These are phyloP conservation scores for Cordyceps farinosa DNA, from an alignment of 2,329 filamentous ascomycete species.

Conservation along the genomic window DNA sequence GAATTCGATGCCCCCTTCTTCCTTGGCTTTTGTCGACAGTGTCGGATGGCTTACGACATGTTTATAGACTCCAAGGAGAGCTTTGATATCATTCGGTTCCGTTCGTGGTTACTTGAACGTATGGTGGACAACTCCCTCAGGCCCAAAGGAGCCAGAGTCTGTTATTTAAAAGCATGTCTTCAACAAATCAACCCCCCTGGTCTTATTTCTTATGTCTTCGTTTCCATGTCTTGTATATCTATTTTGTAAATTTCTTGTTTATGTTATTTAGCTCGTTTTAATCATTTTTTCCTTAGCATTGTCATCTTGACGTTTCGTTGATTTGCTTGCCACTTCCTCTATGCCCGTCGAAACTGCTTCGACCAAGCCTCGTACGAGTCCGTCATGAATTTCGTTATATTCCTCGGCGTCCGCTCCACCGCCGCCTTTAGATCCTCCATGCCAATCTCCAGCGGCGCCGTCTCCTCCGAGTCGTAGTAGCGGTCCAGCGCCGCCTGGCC, in stretches of 20 bases:
- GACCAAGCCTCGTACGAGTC: slow-evolving; percentile 57
- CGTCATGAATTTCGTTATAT: slow-evolving; percentile 59
- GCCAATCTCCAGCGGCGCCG: slow-evolving; percentile 31
- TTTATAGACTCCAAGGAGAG: no score
- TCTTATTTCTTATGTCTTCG: not conserved
- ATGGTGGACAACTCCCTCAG: no score
- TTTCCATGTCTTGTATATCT: no score
- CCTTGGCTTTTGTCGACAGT: no score
- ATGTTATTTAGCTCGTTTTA: not conserved
- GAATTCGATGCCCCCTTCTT: no score
- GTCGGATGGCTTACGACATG: no score
- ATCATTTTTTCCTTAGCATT: not conserved
- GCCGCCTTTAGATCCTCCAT: slow-evolving; percentile 45
- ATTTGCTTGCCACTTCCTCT: not conserved
- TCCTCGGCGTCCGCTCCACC: slow-evolving; percentile 46
- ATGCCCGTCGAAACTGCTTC: slow-evolving; percentile 33
- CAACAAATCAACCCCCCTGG: no score
- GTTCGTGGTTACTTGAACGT: no score
- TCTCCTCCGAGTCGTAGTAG: slow-evolving; percentile 29
- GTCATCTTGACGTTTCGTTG: not conserved
- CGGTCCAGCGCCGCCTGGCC: slow-evolving; percentile 41
- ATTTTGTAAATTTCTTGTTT: not conserved
- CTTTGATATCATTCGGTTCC: no score
- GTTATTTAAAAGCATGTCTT: no score
- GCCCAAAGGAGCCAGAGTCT: no score